Evolutionary conservation across 2,329 filamentous ascomycete species (phyloP), one percentile per base, ranked within the genome.

Genomic region (Cyclaneusma minus): DNA sequence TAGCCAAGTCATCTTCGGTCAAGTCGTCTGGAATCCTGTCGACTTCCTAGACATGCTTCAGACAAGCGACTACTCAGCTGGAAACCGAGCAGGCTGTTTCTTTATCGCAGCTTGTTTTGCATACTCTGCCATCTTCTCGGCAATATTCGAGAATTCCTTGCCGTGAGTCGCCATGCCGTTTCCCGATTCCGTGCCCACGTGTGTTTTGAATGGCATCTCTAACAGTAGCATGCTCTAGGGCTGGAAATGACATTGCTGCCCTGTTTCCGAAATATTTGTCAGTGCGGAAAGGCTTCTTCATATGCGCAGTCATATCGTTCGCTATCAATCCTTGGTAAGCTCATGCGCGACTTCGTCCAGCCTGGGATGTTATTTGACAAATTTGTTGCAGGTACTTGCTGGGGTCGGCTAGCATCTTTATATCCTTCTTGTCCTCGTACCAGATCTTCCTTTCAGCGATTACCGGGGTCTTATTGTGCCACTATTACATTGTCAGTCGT

Each of bases 401-500:
- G 14, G 37, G 35, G 15, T 44, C 42, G 1, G 53, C 54, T 1
- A 39, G 38, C 11, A 46, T 51, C 7, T 58, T 56, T 31, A 45
- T 54, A 21, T 44, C 40, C 7, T 56, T 54, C 33, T 39, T 61
- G 3, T 45, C 48, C 2, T 54, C 49, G 2, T 60, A 58, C 31
- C 50, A 55, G 25, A 50, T 53, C 26, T 55, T 55, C 37, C 41
- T 59, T 4, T 48, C 47, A 0, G 36, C 53, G 4, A 57, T 60
- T 21, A 48, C 51, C 0, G 56, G 56, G 4, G 44, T 60, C 2
- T 29, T 59, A 5, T 40, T 58, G 3, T 50, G 45, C 30, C 46
- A 60, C 30, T 60, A 60, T 39, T 56, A 52, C 29, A 25, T 57
- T 11, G 43, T 59, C 17, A 34, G 41, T 2, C 45, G 48, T 2